A percentile compares a stretch with the other conserved stretches of the same genome.
Conservation (phyloP, 257 asterid genomes). For the Solanum acaule region DNA sequence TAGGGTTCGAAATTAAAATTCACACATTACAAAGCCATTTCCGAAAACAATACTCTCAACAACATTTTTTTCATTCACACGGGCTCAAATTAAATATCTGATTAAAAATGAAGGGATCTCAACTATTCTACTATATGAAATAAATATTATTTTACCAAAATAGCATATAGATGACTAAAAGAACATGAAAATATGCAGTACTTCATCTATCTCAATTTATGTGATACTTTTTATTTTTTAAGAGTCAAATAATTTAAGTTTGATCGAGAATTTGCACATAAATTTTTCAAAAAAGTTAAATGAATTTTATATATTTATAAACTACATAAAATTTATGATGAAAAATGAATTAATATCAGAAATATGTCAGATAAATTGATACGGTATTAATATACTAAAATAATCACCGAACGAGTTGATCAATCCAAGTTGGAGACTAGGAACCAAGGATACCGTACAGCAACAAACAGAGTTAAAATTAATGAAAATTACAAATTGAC, state of each 20-base stretch:
- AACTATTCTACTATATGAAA: not conserved
- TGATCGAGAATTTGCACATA: too few species aligned
- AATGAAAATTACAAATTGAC: not conserved
- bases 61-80: not conserved
- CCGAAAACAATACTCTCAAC: rapidly evolving
- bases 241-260: too few species aligned
- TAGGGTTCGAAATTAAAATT: rapidly evolving
- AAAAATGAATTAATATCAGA: too few species aligned
- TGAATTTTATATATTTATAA: too few species aligned
- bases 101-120: not conserved
- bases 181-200: too few species aligned
- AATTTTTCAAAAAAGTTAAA: too few species aligned
- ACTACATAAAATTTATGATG: too few species aligned
- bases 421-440: not conserved
- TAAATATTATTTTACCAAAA: not conserved
- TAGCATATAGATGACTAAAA: not conserved
- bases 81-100: not conserved
- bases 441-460: not conserved
- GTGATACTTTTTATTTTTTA: too few species aligned
- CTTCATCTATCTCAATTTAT: not conserved
- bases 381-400: not conserved
- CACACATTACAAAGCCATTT: not conserved
- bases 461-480: not conserved
- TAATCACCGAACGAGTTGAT: not conserved
- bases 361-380: too few species aligned